These are phyloP conservation scores for Artemisia annua DNA, from an alignment of 129 eudicot genomes.

Conservation along the genomic window DNA sequence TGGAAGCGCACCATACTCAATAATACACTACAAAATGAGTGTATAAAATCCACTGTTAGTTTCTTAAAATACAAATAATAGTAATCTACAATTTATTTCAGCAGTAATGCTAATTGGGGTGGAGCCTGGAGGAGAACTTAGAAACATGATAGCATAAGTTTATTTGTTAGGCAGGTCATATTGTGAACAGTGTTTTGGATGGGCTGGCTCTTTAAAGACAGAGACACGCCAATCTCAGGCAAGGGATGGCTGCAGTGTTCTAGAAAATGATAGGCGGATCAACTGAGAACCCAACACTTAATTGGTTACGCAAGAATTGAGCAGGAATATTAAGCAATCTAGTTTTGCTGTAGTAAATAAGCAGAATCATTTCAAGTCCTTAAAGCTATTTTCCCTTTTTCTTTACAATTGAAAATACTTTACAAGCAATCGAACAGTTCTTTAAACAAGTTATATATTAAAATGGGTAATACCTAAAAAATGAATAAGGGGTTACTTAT, in stretches of 20 bases:
- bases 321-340: not conserved
- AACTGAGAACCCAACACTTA: not conserved
- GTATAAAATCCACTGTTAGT: not conserved
- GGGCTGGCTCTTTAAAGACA: not conserved
- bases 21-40: conserved; percentile 39
- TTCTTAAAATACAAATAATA: not conserved
- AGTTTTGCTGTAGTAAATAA: not conserved
- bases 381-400: not conserved
- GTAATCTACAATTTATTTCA: not conserved
- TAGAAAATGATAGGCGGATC: not conserved
- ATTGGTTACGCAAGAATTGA: not conserved
- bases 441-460: not conserved
- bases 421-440: not conserved
- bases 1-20: conserved; percentile 52
- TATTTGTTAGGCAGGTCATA: not conserved
- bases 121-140: not conserved
- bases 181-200: not conserved
- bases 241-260: not conserved
- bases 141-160: not conserved
- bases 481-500: too few relatives aligned
- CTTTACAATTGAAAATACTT: not conserved
- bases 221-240: not conserved
- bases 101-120: not conserved
- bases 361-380: not conserved
- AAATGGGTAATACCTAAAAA: too few relatives aligned